phyloP scores from a whole-genome alignment of 257 asterid genomes.

The Nicotiana paniculata region DNA sequence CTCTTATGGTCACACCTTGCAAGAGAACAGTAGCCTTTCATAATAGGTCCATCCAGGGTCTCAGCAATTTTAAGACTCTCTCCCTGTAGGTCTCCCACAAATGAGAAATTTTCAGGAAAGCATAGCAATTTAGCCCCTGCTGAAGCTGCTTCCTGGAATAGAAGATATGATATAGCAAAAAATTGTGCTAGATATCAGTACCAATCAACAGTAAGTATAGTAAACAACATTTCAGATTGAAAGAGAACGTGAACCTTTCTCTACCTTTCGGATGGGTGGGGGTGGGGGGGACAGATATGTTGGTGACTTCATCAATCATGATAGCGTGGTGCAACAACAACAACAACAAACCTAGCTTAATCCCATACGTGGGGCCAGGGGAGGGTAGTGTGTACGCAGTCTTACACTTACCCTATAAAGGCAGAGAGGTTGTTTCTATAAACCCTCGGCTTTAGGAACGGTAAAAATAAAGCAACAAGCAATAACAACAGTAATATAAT shows the following conservation, averaged over 20 bases:
- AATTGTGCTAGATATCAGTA: slow-evolving; percentile 11
- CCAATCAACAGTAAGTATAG: neutral
- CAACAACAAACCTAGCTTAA: no score
- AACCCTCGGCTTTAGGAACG: no score
- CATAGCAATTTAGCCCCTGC: slow-evolving; percentile 91
- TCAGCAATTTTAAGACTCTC: slow-evolving; percentile 77
- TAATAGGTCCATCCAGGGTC: slow-evolving; percentile 77
- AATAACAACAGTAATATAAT: no score
- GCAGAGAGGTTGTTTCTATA: no score
- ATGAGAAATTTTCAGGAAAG: slow-evolving; percentile 92
- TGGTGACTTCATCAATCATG: neutral
- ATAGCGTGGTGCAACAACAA: neutral
- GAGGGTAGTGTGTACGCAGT: no score
- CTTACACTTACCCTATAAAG: no score
- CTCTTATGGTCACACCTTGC: slow-evolving; percentile 44
- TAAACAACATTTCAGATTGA: neutral
- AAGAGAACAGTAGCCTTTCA: slow-evolving; percentile 64
- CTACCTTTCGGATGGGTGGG: neutral
- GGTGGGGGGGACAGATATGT: neutral
- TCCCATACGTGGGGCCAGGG: no score
- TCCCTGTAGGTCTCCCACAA: slow-evolving; percentile 60
- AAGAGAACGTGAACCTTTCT: neutral
- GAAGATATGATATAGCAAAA: slow-evolving; percentile 3
- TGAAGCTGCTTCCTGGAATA: slow-evolving; percentile 64
- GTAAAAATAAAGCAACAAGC: no score